A percentile compares a stretch with the other conserved stretches of the same genome.
Conservation (phyloP, 106 monocot species). For the Amphibolis antarctica region DNA sequence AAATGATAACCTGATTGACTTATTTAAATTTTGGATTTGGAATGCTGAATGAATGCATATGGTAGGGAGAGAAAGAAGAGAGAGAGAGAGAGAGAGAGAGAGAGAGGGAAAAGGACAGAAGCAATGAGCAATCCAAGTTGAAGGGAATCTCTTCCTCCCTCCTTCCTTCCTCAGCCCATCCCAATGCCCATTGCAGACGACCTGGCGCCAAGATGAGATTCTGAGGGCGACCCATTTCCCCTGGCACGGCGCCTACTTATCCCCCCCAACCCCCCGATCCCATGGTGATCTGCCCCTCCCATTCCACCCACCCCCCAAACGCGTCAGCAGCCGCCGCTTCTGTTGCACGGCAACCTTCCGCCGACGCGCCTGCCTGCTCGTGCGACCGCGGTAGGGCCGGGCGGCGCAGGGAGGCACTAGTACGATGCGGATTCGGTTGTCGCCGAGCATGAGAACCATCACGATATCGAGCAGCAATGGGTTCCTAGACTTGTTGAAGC, state of each 20-base stretch:
- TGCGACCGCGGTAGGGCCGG: not conserved
- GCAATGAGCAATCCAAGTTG: not conserved
- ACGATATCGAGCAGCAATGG: constrained; percentile 81
- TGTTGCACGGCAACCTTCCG: not conserved
- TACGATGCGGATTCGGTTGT: constrained; percentile 97
- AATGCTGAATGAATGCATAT: too few species aligned
- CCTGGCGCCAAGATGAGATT: not conserved
- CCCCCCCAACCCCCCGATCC: not conserved
- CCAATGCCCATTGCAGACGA: not conserved
- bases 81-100: not conserved
- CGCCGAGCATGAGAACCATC: constrained; percentile 97
- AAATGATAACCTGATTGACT: too few species aligned
- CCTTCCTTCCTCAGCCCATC: not conserved
- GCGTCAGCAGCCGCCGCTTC: not conserved
- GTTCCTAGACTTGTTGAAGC: constrained; percentile 73
- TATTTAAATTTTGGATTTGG: too few species aligned
- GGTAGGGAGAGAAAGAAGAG: too few species aligned
- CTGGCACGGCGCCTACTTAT: not conserved
- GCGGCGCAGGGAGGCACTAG: constrained; percentile 4
- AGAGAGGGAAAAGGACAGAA: not conserved
- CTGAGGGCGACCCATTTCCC: not conserved
- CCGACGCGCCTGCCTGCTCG: not conserved
- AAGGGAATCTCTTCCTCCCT: not conserved
- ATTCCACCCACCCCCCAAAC: not conserved
- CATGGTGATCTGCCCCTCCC: not conserved